Evolutionary conservation across 345 rosid genomes (phyloP).

Genomic region (Gossypium stocksii): DNA sequence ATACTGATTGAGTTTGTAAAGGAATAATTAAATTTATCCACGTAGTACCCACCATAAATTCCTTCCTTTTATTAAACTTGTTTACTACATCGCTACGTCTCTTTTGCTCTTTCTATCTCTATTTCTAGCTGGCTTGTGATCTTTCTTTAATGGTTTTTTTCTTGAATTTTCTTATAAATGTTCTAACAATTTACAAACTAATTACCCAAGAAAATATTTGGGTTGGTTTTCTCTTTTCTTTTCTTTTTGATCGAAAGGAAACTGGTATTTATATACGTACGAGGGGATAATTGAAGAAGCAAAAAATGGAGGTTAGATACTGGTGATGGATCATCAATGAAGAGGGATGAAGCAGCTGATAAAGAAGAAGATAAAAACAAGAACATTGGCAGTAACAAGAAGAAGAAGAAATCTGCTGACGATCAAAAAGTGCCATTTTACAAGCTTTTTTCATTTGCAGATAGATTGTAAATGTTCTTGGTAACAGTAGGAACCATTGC

Average conservation of each 20-base stretch:
- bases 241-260: background rate
- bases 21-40: background rate
- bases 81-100: background rate
- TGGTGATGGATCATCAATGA: background rate
- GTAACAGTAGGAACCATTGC: slow-evolving; percentile 42
- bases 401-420: background rate
- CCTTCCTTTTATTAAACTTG: background rate
- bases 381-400: background rate
- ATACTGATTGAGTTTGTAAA: background rate
- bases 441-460: slow-evolving; percentile 61
- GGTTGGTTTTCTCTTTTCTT: background rate
- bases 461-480: slow-evolving; percentile 37
- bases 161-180: no score
- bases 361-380: background rate
- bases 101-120: background rate
- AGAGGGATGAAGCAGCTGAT: background rate
- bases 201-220: background rate
- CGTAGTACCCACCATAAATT: background rate
- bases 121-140: no score
- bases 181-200: no score
- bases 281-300: background rate
- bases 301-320: background rate
- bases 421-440: slow-evolving; percentile 45
- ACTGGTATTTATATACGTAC: no score
- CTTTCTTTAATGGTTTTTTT: background rate